A percentile compares a stretch with the other conserved stretches of the same genome.
phyloP scores from a whole-genome alignment of 2,329 filamentous ascomycete genomes.

The Scytalidium sp. region DNA sequence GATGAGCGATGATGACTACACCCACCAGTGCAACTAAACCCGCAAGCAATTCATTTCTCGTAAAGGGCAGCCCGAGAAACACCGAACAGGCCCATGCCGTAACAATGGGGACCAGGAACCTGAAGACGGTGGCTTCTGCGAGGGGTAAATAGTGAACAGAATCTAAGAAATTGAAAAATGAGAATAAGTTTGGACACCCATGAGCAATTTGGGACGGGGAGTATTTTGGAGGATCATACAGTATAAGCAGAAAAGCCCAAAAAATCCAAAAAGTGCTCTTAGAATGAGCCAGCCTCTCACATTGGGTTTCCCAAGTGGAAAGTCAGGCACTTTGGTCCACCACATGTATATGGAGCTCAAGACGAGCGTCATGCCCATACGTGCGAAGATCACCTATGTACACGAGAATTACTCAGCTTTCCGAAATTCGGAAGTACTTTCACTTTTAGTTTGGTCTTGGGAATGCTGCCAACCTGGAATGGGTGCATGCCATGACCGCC shows the following conservation, averaged over 20 bases:
- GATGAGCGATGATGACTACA: conserved; percentile 80
- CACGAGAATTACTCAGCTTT: conserved; percentile 66
- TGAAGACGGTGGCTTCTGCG: conserved; percentile 86
- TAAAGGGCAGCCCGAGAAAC: conserved; percentile 72
- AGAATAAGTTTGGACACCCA: background rate
- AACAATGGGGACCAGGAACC: conserved; percentile 80
- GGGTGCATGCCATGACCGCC: conserved; percentile 73
- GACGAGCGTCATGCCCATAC: conserved; percentile 24
- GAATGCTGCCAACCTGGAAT: conserved; percentile 61
- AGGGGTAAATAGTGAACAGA: conserved; percentile 70
- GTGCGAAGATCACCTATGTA: conserved; percentile 24
- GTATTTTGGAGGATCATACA: conserved; percentile 11
- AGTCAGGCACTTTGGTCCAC: conserved; percentile 63
- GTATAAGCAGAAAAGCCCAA: conserved; percentile 66
- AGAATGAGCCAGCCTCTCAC: conserved; percentile 66
- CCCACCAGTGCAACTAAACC: conserved; percentile 73
- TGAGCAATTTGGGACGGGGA: background rate
- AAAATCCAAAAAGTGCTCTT: conserved; percentile 69
- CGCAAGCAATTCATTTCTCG: conserved; percentile 71
- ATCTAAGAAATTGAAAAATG: conserved; percentile 14
- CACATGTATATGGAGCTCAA: conserved; percentile 63
- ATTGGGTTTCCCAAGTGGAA: conserved; percentile 65
- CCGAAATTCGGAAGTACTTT: no score
- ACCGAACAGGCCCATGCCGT: conserved; percentile 78
- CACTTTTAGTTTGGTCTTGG: no score